These are phyloP conservation scores for Sporopachydermia lactativora DNA, from an alignment of 805 yeast genomes.

Conservation along the genomic window DNA sequence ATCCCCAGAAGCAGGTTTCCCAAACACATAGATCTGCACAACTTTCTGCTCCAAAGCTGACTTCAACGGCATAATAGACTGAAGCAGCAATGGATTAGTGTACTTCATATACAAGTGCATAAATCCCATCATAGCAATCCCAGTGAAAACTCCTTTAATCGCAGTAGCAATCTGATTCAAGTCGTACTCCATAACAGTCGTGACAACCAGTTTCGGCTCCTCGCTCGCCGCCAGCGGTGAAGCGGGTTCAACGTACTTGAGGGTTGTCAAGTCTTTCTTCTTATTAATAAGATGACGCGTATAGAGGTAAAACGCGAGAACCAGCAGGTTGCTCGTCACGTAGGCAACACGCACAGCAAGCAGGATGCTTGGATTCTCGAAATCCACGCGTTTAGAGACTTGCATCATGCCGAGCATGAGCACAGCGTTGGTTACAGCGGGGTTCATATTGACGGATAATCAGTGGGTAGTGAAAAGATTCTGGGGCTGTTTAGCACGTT, in stretches of 20 bases:
- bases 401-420: constrained; percentile 97
- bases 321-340: constrained; percentile 46
- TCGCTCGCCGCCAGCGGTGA: constrained; percentile 68
- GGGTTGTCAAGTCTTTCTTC: constrained; percentile 82
- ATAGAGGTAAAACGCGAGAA: constrained; percentile 53
- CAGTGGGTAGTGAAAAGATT: no score
- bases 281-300: constrained; percentile 44
- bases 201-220: constrained; percentile 58
- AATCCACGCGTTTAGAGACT: constrained; percentile 74
- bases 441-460: constrained; percentile 55
- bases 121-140: constrained; percentile 93
- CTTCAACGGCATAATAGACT: constrained; percentile 82
- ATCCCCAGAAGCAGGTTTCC: constrained; percentile 72
- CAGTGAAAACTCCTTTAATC: constrained; percentile 73
- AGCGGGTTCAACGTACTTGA: constrained; percentile 83
- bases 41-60: constrained; percentile 80
- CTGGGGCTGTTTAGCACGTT: no score
- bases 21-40: constrained; percentile 81
- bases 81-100: constrained; percentile 94
- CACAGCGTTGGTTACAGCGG: constrained; percentile 73
- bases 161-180: constrained; percentile 69
- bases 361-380: constrained; percentile 68
- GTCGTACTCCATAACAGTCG: constrained; percentile 93
- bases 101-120: constrained; percentile 97
- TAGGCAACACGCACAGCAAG: constrained; percentile 67